A percentile compares a stretch with the other conserved stretches of the same genome.
These are phyloP conservation scores for Bullera alba DNA, from an alignment of 768 basidiomycete genomes.

Conservation along the genomic window DNA sequence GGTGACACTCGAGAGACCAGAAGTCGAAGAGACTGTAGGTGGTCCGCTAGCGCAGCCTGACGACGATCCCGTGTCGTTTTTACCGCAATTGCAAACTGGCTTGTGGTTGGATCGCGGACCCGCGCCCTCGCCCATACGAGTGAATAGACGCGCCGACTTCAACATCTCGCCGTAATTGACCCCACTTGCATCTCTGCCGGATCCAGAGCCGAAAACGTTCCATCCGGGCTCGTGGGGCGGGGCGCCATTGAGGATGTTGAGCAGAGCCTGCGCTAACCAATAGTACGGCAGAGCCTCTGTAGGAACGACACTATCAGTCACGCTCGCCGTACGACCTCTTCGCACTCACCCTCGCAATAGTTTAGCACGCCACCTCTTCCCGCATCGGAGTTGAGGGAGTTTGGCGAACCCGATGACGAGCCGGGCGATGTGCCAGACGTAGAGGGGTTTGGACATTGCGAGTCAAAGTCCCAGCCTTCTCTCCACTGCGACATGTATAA, in stretches of 20 bases:
- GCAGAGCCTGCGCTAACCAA: slow-evolving; percentile 46
- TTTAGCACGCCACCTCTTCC: slow-evolving; percentile 14
- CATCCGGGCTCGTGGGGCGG: slow-evolving; percentile 17
- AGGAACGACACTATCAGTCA: slow-evolving; percentile 1
- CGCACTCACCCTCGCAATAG: slow-evolving; percentile 42
- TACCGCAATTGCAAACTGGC: no score
- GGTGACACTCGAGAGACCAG: no score
- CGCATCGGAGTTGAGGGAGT: background rate
- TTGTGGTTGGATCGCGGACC: no score
- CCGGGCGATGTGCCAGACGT: background rate
- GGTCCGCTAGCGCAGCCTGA: no score
- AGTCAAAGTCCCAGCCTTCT: slow-evolving; percentile 48
- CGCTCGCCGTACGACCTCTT: background rate
- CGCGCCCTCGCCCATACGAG: slow-evolving; percentile 41
- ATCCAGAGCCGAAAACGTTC: slow-evolving; percentile 20
- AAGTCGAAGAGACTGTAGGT: no score
- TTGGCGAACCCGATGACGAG: background rate
- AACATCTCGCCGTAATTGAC: slow-evolving; percentile 42
- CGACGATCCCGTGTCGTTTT: no score
- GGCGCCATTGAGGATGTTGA: slow-evolving; percentile 38
- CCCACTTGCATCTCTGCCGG: background rate
- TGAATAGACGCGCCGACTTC: slow-evolving; percentile 40
- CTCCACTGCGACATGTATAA: slow-evolving; percentile 43
- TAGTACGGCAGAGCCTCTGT: slow-evolving; percentile 47
- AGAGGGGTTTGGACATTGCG: slow-evolving; percentile 27